phyloP scores from a whole-genome alignment of 176 grass and related monocot species.

The Urochloa ruziziensis region DNA sequence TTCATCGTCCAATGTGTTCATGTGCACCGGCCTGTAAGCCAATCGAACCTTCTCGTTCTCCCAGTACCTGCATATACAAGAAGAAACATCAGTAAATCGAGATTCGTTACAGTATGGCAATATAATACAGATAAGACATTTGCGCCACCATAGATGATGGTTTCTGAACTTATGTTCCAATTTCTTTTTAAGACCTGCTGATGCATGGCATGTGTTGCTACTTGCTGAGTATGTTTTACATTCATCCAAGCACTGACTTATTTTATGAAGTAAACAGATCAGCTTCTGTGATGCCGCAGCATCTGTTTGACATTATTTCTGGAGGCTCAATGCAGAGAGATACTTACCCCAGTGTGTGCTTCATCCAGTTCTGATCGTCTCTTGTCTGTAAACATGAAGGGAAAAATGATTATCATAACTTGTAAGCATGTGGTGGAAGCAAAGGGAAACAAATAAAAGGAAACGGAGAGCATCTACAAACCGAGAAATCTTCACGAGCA shows the following conservation, averaged over 20 bases:
- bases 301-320: not conserved
- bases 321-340: conserved; percentile 17
- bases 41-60: conserved; percentile 74
- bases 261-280: not conserved
- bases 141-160: not conserved
- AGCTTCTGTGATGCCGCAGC: not conserved
- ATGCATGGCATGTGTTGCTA: not conserved
- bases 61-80: conserved; percentile 67
- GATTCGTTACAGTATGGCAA: not conserved
- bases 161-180: not conserved
- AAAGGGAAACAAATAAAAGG: not conserved
- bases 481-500: conserved; percentile 96
- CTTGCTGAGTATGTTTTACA: not conserved
- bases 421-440: not conserved
- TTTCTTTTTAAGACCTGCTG: not conserved
- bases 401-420: conserved; percentile 4
- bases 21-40: conserved; percentile 77
- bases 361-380: conserved; percentile 82
- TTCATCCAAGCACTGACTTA: not conserved
- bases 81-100: conserved; percentile 4
- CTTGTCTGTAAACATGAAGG: conserved; percentile 63
- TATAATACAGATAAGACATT: too few species aligned
- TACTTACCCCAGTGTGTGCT: conserved; percentile 77
- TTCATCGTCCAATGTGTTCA: conserved; percentile 83
- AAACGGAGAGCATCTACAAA: conserved; percentile 18